Evolutionary conservation across 352 stramenopile species (phyloP).

Genomic region (Phytophthora boehmeriae): DNA sequence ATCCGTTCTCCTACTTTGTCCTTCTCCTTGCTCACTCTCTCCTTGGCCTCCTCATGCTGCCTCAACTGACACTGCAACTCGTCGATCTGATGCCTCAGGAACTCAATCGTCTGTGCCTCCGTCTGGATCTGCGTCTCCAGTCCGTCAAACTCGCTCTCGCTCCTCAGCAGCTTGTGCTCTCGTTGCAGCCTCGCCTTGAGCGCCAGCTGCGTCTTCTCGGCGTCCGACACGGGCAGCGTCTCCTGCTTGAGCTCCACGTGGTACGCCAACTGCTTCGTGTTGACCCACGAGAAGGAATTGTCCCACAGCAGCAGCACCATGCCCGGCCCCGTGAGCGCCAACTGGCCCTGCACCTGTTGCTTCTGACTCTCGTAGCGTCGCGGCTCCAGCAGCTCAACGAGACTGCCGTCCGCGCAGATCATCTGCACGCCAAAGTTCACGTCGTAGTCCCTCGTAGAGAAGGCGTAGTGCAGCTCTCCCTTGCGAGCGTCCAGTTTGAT

Average conservation of each 20-base stretch:
- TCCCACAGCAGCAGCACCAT: constrained; percentile 78
- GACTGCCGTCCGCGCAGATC: constrained; percentile 58
- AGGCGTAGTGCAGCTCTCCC: constrained; percentile 64
- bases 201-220: constrained; percentile 51
- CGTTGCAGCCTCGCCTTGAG: constrained; percentile 51
- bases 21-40: constrained; percentile 38
- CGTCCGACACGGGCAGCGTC: constrained; percentile 41
- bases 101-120: constrained; percentile 49
- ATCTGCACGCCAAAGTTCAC: constrained; percentile 79
- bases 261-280: constrained; percentile 80
- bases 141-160: constrained; percentile 42
- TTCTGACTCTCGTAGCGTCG: constrained; percentile 76
- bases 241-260: constrained; percentile 71
- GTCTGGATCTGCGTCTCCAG: constrained; percentile 53
- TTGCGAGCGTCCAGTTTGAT: constrained; percentile 72
- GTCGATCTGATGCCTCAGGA: constrained; percentile 66
- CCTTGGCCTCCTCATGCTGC: constrained; percentile 44
- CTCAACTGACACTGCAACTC: constrained; percentile 49
- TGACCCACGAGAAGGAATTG: constrained; percentile 87
- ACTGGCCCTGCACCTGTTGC: constrained; percentile 43
- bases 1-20: constrained; percentile 53
- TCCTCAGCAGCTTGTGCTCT: constrained; percentile 41
- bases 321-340: constrained; percentile 56
- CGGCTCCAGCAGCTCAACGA: constrained; percentile 56
- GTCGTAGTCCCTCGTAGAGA: constrained; percentile 76